These are phyloP conservation scores for Yamadazyma kitorensis DNA, from an alignment of 805 yeast genomes.

Conservation along the genomic window DNA sequence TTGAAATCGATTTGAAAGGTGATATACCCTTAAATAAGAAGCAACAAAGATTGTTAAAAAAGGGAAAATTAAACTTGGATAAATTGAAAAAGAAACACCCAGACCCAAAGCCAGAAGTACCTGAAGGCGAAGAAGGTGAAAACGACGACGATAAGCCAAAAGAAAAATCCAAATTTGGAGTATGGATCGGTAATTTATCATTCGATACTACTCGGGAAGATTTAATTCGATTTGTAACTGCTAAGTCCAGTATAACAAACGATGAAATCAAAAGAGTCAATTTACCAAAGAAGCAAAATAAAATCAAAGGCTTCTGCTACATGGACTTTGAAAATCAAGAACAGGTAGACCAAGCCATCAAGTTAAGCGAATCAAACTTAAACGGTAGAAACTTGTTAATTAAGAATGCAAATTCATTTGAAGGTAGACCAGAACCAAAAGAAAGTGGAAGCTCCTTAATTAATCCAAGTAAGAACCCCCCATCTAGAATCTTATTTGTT, in stretches of 20 bases:
- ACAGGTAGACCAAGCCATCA: slow-evolving; percentile 61
- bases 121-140: slow-evolving; percentile 22
- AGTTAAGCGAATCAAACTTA: slow-evolving; percentile 65
- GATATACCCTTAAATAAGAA: slow-evolving; percentile 87
- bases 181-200: slow-evolving; percentile 93
- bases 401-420: slow-evolving; percentile 75
- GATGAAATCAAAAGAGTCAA: slow-evolving; percentile 71
- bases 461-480: slow-evolving; percentile 70
- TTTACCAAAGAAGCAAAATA: slow-evolving; percentile 70
- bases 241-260: slow-evolving; percentile 47
- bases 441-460: slow-evolving; percentile 21
- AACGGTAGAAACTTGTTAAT: slow-evolving; percentile 86
- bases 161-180: slow-evolving; percentile 60
- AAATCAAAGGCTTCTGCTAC: slow-evolving; percentile 86
- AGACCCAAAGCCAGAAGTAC: slow-evolving; percentile 35
- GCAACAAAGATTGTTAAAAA: slow-evolving; percentile 81
- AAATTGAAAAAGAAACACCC: slow-evolving; percentile 45
- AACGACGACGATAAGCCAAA: slow-evolving; percentile 26
- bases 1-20: slow-evolving; percentile 65
- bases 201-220: slow-evolving; percentile 82
- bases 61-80: slow-evolving; percentile 69
- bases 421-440: slow-evolving; percentile 75
- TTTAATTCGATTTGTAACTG: slow-evolving; percentile 57
- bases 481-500: slow-evolving; percentile 83
- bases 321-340: slow-evolving; percentile 67